Evolutionary conservation across 2,329 filamentous ascomycete species (phyloP).

Genomic region (Teratosphaeria gauchensis): DNA sequence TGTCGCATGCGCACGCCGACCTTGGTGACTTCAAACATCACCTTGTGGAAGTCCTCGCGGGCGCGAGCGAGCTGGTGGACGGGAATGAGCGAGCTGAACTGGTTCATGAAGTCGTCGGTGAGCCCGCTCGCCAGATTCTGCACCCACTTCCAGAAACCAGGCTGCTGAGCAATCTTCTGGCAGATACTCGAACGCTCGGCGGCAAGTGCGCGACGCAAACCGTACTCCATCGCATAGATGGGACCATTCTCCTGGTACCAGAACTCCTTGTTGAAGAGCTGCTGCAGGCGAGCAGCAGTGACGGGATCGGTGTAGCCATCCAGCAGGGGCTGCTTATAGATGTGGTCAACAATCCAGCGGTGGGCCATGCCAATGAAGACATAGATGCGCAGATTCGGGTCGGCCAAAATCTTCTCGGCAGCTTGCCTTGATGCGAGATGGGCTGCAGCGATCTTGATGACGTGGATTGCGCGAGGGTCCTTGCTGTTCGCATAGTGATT

Average conservation of each 20-base stretch:
- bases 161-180: constrained; percentile 2
- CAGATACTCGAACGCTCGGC: constrained; percentile 4
- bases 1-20: constrained; percentile 9
- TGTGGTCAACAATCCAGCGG: constrained; percentile 1
- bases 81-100: constrained; percentile 3
- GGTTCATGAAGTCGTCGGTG: not conserved
- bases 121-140: constrained; percentile 1
- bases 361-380: constrained; percentile 7
- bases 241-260: not conserved
- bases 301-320: not conserved
- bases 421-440: not conserved
- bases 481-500: not conserved
- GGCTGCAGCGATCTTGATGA: not conserved
- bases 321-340: constrained; percentile 1
- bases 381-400: not conserved
- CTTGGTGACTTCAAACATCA: constrained; percentile 6
- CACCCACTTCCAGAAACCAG: constrained; percentile 10
- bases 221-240: not conserved
- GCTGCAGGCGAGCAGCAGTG: not conserved
- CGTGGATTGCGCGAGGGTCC: not conserved
- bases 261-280: not conserved
- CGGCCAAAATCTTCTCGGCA: constrained; percentile 1
- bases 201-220: not conserved
- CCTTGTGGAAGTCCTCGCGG: not conserved
- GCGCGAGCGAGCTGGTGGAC: not conserved